Evolutionary conservation across 441 rosid genomes (phyloP).

Genomic region (Pelargonium fulgidum): DNA sequence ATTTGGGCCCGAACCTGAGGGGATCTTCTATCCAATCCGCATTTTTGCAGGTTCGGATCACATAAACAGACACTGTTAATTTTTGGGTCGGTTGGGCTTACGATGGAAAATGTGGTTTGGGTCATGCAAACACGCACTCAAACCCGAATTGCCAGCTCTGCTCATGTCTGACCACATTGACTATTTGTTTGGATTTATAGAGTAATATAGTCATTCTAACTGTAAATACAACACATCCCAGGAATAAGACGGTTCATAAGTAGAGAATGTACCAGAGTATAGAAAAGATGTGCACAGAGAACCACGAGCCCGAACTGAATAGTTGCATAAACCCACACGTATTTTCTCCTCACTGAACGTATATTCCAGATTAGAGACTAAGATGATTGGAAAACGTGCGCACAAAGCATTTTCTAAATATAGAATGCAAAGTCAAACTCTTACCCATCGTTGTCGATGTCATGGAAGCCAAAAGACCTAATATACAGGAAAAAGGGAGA

Average conservation of each 20-base stretch:
- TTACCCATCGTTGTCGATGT: conserved; percentile 88
- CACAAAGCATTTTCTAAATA: neutral
- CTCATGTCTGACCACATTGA: neutral
- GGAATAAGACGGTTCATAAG: neutral
- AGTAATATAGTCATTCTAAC: neutral
- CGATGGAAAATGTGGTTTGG: no score
- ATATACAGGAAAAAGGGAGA: conserved; percentile 87
- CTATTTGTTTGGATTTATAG: neutral
- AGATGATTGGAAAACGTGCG: conserved; percentile 7
- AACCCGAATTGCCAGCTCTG: neutral
- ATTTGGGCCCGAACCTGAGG: no score
- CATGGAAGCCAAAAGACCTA: conserved; percentile 92
- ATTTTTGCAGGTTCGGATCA: no score
- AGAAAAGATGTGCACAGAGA: conserved; percentile 66
- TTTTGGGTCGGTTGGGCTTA: no score
- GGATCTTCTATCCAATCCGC: no score
- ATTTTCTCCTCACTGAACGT: conserved; percentile 50
- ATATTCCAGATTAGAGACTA: conserved; percentile 14
- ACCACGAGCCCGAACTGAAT: conserved; percentile 67
- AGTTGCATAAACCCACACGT: conserved; percentile 69
- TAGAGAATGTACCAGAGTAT: conserved; percentile 47
- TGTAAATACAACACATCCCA: neutral
- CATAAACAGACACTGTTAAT: no score
- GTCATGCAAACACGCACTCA: neutral
- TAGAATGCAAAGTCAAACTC: conserved; percentile 19